Evolutionary conservation across 768 basidiomycete genomes (phyloP).

Genomic region (Lactifluus pinguis): DNA sequence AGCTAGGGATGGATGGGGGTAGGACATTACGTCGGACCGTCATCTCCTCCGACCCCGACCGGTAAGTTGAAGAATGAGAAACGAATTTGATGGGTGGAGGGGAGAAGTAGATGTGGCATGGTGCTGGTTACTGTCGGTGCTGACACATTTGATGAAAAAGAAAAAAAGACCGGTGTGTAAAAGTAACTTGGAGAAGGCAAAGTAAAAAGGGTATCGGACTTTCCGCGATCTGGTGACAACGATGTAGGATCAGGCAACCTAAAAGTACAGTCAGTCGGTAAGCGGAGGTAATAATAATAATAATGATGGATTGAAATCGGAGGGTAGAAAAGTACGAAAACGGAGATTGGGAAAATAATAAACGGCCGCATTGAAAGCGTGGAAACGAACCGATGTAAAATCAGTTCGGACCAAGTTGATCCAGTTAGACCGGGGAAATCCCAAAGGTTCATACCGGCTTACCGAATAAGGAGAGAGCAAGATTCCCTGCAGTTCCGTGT

Average conservation of each 20-base stretch:
- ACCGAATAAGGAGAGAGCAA: slow-evolving; percentile 6
- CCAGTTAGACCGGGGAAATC: slow-evolving; percentile 12
- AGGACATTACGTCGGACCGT: slow-evolving; percentile 1
- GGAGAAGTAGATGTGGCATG: neutral
- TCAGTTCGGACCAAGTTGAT: neutral
- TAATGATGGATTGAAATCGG: neutral
- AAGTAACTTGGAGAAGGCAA: too few relatives aligned
- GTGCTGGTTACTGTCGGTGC: neutral
- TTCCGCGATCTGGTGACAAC: neutral
- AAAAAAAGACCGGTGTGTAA: neutral
- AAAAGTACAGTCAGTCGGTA: too few relatives aligned
- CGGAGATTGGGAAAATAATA: slow-evolving; percentile 7
- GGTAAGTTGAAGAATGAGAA: neutral
- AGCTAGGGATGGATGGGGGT: neutral
- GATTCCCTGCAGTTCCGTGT: slow-evolving; percentile 13
- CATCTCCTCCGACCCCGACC: neutral
- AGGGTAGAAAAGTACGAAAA: neutral
- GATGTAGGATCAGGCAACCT: too few relatives aligned
- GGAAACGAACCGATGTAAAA: slow-evolving; percentile 2
- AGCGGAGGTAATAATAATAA: slow-evolving; percentile 14
- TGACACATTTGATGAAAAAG: neutral
- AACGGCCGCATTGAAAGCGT: slow-evolving; percentile 15
- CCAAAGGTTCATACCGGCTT: slow-evolving; percentile 3
- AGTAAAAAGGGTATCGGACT: neutral
- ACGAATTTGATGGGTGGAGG: slow-evolving; percentile 6